Evolutionary conservation across 345 rosid species (phyloP), one percentile per base, ranked within the genome.

Genomic region (Euphorbia lathyris): DNA sequence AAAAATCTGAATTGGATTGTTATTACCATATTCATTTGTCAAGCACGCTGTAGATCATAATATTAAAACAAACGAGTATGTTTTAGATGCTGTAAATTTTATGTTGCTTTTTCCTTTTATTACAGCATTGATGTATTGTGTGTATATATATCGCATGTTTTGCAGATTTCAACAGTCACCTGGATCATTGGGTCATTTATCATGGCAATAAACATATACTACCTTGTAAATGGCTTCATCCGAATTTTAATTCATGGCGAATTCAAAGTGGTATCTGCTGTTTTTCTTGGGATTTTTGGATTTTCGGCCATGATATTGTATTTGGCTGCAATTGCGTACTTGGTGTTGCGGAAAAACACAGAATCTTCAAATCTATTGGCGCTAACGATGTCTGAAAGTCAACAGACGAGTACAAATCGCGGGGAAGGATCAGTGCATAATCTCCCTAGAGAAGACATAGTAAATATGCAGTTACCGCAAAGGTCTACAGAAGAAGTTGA

Each of bases 121-220:
- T 40, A 40, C 9, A 40, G 45, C 45, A 40, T 6, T 40, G 45
- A 40, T 40, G 45, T 10, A 40, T 6, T 40, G 45, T 40, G 7
- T 6, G 12, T n/a, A n/a, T 40, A 38, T 10, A 40, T 40, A 2
- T 40, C 45, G 10, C 9, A 1, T 40, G 12, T 1, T 68, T 34
- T 38, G 53, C 82, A 91, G 97, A 79, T 87, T 71, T 77, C 96
- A 66, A 73, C 82, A 29, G n/a, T 88, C 71, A 91, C 98, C 4
- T 90, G 96, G 97, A 47, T 82, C 75, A 85, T 92, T 42, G 97
- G 97, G 65, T 79, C 82, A 27, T 75, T 91, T 70, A 87, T 94
- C 36, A 91, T 88, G 95, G 79, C 83, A 40, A 94, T 90, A 68
- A 91, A 94, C 70, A 65, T 94, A 57, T 94, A 84, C 76, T 91